Evolutionary conservation across 1,284 basidiomycete genomes (phyloP).

Genomic region (Pascua sp.): DNA sequence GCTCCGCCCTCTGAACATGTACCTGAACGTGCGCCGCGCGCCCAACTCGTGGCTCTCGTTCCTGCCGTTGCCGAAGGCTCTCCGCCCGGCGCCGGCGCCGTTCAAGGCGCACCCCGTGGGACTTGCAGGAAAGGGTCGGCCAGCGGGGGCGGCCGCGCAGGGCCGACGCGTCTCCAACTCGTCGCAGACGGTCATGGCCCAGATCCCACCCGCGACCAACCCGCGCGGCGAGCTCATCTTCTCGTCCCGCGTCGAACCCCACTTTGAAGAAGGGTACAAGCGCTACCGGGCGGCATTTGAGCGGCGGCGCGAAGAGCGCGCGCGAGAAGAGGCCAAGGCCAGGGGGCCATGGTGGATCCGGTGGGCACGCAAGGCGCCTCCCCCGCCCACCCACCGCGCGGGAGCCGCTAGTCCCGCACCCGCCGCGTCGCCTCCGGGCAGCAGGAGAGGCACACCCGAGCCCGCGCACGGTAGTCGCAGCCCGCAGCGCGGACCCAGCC

Average conservation of each 20-base stretch:
- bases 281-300: conserved; percentile 90
- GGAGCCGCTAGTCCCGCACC: not conserved
- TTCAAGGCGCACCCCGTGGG: conserved; percentile 23
- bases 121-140: not conserved
- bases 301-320: conserved; percentile 65
- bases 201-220: conserved; percentile 82
- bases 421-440: not conserved
- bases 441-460: conserved; percentile 4
- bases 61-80: conserved; percentile 64
- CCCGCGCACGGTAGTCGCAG: not conserved
- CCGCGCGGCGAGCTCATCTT: conserved; percentile 96
- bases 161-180: conserved; percentile 11
- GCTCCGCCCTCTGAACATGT: conserved; percentile 90
- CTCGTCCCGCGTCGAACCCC: conserved; percentile 75
- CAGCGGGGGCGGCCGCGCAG: conserved; percentile 37
- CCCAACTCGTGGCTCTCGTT: conserved; percentile 57
- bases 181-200: conserved; percentile 58
- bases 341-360: conserved; percentile 17
- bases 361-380: not conserved
- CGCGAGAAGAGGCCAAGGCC: conserved; percentile 30
- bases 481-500: not conserved
- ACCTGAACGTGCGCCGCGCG: conserved; percentile 83
- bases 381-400: not conserved
- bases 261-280: conserved; percentile 88
- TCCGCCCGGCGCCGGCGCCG: conserved; percentile 55